These are phyloP conservation scores for Annulohypoxylon maeteangense DNA, from an alignment of 495 filamentous ascomycete genomes.

Conservation along the genomic window DNA sequence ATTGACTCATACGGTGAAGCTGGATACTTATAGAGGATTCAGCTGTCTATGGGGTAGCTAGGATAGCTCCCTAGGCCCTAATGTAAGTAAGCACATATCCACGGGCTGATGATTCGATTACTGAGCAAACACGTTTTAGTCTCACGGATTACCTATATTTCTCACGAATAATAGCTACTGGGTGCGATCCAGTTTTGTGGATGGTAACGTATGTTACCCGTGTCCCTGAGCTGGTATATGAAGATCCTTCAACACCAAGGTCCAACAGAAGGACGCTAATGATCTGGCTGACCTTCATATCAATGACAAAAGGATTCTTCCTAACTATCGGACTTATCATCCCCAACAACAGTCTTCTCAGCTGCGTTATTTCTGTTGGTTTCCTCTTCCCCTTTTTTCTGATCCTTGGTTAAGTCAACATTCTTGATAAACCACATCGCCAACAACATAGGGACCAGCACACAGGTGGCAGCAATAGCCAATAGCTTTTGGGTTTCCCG, in stretches of 20 bases:
- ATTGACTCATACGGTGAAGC: not conserved
- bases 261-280: not conserved
- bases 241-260: not conserved
- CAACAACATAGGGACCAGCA: not conserved
- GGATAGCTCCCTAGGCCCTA: too few species aligned
- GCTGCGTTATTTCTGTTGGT: not conserved
- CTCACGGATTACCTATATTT: not conserved
- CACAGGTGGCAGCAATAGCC: not conserved
- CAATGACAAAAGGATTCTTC: not conserved
- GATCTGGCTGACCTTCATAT: not conserved
- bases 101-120: not conserved
- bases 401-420: not conserved
- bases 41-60: not conserved
- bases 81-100: not conserved
- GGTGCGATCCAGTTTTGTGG: not conserved
- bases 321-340: not conserved
- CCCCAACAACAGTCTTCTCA: not conserved
- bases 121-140: not conserved
- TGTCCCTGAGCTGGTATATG: not conserved
- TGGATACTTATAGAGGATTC: not conserved
- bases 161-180: not conserved
- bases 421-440: slow-evolving; percentile 2
- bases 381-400: not conserved
- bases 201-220: not conserved
- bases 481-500: not conserved